Evolutionary conservation across 2,329 filamentous ascomycete species (phyloP), one percentile per base, ranked within the genome.

Genomic region (Pseudogymnoascus pannorum): DNA sequence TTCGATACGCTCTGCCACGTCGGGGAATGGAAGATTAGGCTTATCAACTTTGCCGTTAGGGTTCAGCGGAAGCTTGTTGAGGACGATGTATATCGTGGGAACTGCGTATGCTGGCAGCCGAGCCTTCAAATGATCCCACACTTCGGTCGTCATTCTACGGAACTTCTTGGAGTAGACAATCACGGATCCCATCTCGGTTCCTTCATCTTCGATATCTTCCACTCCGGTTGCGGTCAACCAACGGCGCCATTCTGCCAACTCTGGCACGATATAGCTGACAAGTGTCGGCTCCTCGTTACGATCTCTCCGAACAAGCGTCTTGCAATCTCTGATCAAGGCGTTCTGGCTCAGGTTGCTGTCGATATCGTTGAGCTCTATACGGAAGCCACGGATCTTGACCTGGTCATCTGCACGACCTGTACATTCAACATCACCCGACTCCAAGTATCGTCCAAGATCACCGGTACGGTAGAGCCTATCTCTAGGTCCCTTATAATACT

Each of bases 351-450:
- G 77, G 72, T 96, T 87, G 42, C 81, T 88, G 73, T 97, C 92
- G 67, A 97, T 97, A 67, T 97, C 94, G 65, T 88, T 88, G 51
- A 97, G 85, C 76, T 99, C 94, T 67, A 99, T 96, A 64, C 93
- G 83, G 80, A 97, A 97, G 1, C 93, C 93, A 63, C 94, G 88
- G 66, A 97, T 93, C 79, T 97, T 99, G 77, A 97, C 90, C 72
- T 97, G 93, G 67, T 88, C 83, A 70, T 97, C 93, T 22, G 86
- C 86, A 62, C 94, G 82, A 20, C 93, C 93, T 8, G 88, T 87
- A 70, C 86, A 89, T 69, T 89, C 88, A 9, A 91, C 87, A 66
- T 87, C 86, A 35, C 89, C 91, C 6, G 75, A 74, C 2, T 81
- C 78, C 59, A 85, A 83, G 70, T 89, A 92, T 62, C 86, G 79